Evolutionary conservation across 768 basidiomycete species (phyloP), one percentile per base, ranked within the genome.

Genomic region (Leccinum longicurvipes): DNA sequence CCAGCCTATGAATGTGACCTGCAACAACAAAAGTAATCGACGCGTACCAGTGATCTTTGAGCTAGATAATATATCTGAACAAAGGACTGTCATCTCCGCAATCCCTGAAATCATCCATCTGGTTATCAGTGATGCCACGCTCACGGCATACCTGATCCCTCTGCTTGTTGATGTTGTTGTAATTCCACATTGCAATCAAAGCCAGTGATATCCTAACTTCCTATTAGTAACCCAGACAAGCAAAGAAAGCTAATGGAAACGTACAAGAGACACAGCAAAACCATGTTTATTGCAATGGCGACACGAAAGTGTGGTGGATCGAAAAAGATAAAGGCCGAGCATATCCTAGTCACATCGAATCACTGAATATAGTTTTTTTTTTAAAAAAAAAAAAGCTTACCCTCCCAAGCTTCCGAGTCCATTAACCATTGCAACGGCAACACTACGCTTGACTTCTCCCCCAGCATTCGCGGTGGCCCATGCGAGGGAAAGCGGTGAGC

Each of bases 341-440:
- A 74, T 56, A 77, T 69, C 32, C 76, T 77, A 44, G 23, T 51
- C 32, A 23, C 6, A 17, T 11, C 29, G 59, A 41, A n/a, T 47
- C 47, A 42, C 9, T 23, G 39, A 23, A 24, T 4, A 25, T n/a
- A 15, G n/a, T n/a, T n/a, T n/a, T n/a, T n/a, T n/a, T n/a, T n/a
- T 3, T 6, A 31, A 29, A 31, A 42, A 31, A 36, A 71, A 73
- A 15, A 69, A 3, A 17, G 56, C 69, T 50, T 46, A 77, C 61
- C 81, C 82, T 56, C 82, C 82, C n/a, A 84, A 63, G 60, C 82
- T 85, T 17, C 79, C 82, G 36, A 82, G 52, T 15, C 79, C 80
- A 34, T 77, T 77, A 14, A 83, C 73, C 71, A 81, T 74, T 4
- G 79, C 84, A 27, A 83, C 62, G 1, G 76, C 73, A 7, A 79